phyloP scores from a whole-genome alignment of 208 protist genomes.

The Leishmania braziliensis region DNA sequence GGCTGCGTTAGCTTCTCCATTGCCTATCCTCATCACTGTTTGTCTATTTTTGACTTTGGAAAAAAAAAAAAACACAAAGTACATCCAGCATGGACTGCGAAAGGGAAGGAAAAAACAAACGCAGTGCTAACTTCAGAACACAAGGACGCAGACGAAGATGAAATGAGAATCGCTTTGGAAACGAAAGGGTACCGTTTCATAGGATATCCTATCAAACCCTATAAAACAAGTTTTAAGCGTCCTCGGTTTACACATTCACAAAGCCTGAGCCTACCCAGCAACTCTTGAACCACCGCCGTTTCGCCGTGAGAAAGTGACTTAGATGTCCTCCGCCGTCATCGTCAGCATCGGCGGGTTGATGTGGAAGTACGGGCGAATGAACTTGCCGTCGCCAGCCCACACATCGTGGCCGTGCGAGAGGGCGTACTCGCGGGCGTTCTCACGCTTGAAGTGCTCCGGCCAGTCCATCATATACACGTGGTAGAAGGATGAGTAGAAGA shows the following conservation, averaged over 20 bases:
- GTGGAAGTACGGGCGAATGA: constrained; percentile 88
- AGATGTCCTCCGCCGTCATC: constrained; percentile 84
- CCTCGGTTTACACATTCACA: neutral
- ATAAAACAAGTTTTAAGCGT: neutral
- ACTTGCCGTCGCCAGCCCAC: constrained; percentile 86
- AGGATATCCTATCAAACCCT: neutral
- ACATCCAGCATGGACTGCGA: no score
- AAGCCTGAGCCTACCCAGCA: neutral
- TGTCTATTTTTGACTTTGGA: neutral
- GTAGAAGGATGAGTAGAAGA: constrained; percentile 78
- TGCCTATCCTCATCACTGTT: neutral
- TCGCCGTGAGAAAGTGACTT: constrained; percentile 9
- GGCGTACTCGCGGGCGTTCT: constrained; percentile 79
- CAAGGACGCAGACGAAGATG: neutral
- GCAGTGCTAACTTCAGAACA: neutral
- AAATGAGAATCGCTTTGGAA: neutral
- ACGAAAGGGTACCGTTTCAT: neutral
- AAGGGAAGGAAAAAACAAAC: neutral
- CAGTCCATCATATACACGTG: constrained; percentile 76
- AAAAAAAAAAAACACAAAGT: no score
- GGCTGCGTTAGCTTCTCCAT: neutral
- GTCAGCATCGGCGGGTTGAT: constrained; percentile 90
- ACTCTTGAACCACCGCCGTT: neutral
- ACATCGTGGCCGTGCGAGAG: constrained; percentile 75
- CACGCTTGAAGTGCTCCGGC: constrained; percentile 81